Evolutionary conservation across 2,329 filamentous ascomycete species (phyloP), one percentile per base, ranked within the genome.

Genomic region (Aspergillus vadensis): DNA sequence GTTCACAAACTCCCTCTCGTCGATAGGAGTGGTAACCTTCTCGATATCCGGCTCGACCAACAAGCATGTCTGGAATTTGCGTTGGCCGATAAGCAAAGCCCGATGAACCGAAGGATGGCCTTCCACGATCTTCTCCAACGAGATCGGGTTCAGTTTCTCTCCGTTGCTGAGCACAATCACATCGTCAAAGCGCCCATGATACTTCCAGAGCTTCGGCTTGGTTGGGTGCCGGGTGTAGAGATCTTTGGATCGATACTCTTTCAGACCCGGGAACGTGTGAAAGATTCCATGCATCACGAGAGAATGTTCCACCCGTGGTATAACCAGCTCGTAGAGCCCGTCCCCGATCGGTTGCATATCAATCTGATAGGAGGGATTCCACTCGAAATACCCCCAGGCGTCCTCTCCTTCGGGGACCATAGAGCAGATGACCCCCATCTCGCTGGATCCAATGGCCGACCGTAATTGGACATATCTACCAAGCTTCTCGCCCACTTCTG

Each of bases 131-230:
- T 60, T 66, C 61, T 82, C 79, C 66, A 79, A 74, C 1, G 71
- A 67, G 4, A 78, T 57, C 0, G 80, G 80, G 39, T 81, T 81
- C 48, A 79, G 72, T 62, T 82, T 82, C 44, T 78, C 74, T 1
- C 79, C 79, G 58, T 77, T 80, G 23, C 71, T 74, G 23, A 81
- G 67, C 1, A 81, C 74, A 27, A 82, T 73, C 1, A 80, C 72
- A 65, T 82, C 79, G 61, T 82, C 79, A 57, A 38, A 17, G 1
- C 63, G 61, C 7, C 52, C 49, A 51, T 59, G 57, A 47, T 60
- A 58, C 15, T 39, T 55, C 60, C 61, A 63, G 15, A 60, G 43
- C 25, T 43, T 55, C 6, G 61, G 61, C 4, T 58, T 49, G 17
- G 43, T 15, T 2, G 61, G 54, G 41, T 63, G 61, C 5, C 38